Evolutionary conservation across 2,329 filamentous ascomycete genomes (phyloP).

Genomic region (Raffaelea albimanens): DNA sequence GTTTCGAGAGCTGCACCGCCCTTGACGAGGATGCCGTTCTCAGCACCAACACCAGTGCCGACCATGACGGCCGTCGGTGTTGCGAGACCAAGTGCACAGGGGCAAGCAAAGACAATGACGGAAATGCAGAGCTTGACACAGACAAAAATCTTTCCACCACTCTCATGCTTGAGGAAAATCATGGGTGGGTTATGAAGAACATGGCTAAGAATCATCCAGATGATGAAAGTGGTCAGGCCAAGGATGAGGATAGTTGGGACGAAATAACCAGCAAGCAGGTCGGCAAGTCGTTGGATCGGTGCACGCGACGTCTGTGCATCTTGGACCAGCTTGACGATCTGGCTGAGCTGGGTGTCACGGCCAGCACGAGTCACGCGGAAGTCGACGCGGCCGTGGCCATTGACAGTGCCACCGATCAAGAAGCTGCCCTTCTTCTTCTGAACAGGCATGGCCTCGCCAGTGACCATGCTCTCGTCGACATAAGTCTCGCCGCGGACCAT

Average conservation of each 20-base stretch:
- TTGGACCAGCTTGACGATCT: conserved; percentile 97
- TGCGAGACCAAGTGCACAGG: conserved; percentile 89
- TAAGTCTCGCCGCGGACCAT: conserved; percentile 87
- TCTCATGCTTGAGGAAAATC: conserved; percentile 72
- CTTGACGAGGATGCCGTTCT: conserved; percentile 96
- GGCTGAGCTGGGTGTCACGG: conserved; percentile 90
- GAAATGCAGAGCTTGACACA: conserved; percentile 97
- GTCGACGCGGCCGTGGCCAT: conserved; percentile 83
- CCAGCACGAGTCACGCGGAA: conserved; percentile 88
- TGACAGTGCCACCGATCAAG: conserved; percentile 90
- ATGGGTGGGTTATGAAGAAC: conserved; percentile 72
- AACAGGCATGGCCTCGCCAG: conserved; percentile 91
- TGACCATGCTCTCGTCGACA: conserved; percentile 97
- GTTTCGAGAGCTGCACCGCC: conserved; percentile 87
- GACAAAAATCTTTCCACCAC: conserved; percentile 90
- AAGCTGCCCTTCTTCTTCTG: conserved; percentile 72
- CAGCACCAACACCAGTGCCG: conserved; percentile 90
- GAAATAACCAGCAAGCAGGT: conserved; percentile 87
- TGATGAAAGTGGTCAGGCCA: conserved; percentile 73
- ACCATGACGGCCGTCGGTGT: conserved; percentile 99
- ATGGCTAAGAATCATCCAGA: conserved; percentile 94
- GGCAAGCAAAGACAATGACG: conserved; percentile 96
- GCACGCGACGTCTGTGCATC: conserved; percentile 91
- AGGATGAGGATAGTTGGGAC: conserved; percentile 81
- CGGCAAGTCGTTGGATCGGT: conserved; percentile 87